A percentile compares a stretch with the other conserved stretches of the same genome.
Evolutionary conservation across 108 stramenopile species (phyloP).

Genomic region (Chaetoceros tenuissimus): DNA sequence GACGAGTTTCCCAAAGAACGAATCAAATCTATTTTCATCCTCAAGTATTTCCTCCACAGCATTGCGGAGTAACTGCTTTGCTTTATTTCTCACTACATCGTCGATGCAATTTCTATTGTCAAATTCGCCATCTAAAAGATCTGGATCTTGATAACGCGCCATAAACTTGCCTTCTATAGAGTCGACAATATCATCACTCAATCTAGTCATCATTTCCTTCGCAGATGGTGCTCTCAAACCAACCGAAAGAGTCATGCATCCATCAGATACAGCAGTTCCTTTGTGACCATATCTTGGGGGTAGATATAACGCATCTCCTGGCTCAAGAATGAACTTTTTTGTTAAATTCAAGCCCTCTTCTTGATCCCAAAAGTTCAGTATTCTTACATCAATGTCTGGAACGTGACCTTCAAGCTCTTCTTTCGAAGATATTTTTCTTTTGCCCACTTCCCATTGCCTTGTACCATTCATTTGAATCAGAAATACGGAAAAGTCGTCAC

Average conservation of each 20-base stretch:
- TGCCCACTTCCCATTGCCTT: slow-evolving; percentile 67
- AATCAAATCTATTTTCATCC: slow-evolving; percentile 57
- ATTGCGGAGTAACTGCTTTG: slow-evolving; percentile 46
- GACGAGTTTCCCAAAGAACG: slow-evolving; percentile 53
- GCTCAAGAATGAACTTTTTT: slow-evolving; percentile 30
- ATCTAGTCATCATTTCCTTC: slow-evolving; percentile 48
- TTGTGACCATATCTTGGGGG: slow-evolving; percentile 87
- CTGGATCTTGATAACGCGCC: slow-evolving; percentile 38
- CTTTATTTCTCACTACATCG: slow-evolving; percentile 35
- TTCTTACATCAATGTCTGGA: slow-evolving; percentile 58
- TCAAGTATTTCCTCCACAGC: slow-evolving; percentile 37
- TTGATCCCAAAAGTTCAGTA: slow-evolving; percentile 27
- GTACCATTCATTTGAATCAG: slow-evolving; percentile 78
- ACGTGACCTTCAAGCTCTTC: slow-evolving; percentile 54
- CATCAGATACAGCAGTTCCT: slow-evolving; percentile 62
- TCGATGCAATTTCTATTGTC: slow-evolving; percentile 6
- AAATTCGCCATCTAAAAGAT: slow-evolving; percentile 12
- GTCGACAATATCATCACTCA: slow-evolving; percentile 44
- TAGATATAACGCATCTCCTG: slow-evolving; percentile 88
- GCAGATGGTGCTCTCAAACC: slow-evolving; percentile 82
- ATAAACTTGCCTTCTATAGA: slow-evolving; percentile 24
- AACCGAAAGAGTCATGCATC: slow-evolving; percentile 76
- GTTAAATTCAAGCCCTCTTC: slow-evolving; percentile 10
- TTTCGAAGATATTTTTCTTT: slow-evolving; percentile 21
- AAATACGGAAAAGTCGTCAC: slow-evolving; percentile 95